Base-by-base conservation (phyloP, 495 filamentous ascomycete genomes). In the Neurospora sp. region DNA sequence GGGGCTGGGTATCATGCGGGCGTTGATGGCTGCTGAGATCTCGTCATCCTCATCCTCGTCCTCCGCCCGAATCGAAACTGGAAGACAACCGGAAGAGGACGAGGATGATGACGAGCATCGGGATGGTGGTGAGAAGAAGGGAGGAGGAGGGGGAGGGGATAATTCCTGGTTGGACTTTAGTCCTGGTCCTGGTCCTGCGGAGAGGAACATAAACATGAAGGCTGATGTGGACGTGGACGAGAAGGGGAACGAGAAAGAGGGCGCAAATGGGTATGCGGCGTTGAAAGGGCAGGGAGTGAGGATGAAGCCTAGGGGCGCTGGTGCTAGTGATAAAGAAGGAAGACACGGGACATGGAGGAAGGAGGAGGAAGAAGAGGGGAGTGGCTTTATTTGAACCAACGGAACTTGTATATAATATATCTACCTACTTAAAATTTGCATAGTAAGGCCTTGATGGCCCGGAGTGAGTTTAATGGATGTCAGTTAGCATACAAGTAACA, bases 1-100 rank as follows among this genome's bases (percentile, higher is more conserved):
- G 22, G 83, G 82, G 1, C 27, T 76, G 41, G 72, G 65, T 10
- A 83, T 84, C n/a, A 9, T 85, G 65, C 74, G 78, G 71, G 79
- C 82, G 20, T 71, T 85, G 31, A 84, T 85, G 73, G 75, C 76
- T 7, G 78, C 74, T 0, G 80, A 83, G 46, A 65, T 35, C 35
- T 35, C 35, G 35, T 35, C 35, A 35, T 35, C 35, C 35, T 35
- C 35, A 4, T 35, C 35, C 35, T 35, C 35, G 35, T 35, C 35
- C 35, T 35, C 4, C 8, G 44, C 41, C 16, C 1, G 16, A 7
- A 42, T 48, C 2, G 44, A 10, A 20, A 20, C n/a, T 20, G n/a
- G 3, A 35, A 35, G 35, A 48, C 20, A 22, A 22, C 35, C 35
- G 35, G n/a, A 27, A 27, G 22, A 1, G 18, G n/a, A 4, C 0